Evolutionary conservation across 1,139 yeast genomes (phyloP).

Genomic region (Wickerhamomyces sp.): DNA sequence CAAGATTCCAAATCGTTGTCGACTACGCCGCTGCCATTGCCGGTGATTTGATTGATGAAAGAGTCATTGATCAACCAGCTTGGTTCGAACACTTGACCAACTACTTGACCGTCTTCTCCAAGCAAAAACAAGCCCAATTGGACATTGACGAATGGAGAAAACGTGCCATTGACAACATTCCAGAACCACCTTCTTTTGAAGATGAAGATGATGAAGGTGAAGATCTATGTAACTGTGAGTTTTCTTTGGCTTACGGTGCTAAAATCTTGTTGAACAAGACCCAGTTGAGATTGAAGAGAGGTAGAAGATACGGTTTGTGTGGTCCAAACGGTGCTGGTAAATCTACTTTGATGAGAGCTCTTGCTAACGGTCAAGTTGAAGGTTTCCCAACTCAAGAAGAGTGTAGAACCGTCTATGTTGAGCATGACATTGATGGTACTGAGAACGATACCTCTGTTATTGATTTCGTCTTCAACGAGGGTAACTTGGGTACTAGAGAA

Average conservation of each 20-base stretch:
- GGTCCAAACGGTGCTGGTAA: conserved; percentile 99
- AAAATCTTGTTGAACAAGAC: conserved; percentile 99
- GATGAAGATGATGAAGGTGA: conserved; percentile 99
- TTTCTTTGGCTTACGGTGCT: conserved; percentile 99
- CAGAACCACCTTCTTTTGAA: conserved; percentile 90
- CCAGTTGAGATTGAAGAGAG: conserved; percentile 98
- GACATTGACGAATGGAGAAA: conserved; percentile 92
- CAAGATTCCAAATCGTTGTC: conserved; percentile 74
- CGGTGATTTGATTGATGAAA: conserved; percentile 98
- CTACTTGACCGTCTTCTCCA: conserved; percentile 92
- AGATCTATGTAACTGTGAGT: conserved; percentile 99
- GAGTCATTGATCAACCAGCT: conserved; percentile 86
- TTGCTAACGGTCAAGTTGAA: conserved; percentile 99
- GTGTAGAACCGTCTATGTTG: conserved; percentile 98
- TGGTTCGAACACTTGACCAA: conserved; percentile 90
- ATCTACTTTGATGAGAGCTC: conserved; percentile 99
- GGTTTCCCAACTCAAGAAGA: conserved; percentile 99
- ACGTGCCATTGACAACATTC: conserved; percentile 96
- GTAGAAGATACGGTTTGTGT: conserved; percentile 99
- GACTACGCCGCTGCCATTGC: conserved; percentile 92
- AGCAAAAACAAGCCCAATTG: conserved; percentile 87
- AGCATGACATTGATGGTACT: conserved; percentile 98
- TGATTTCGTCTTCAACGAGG: conserved; percentile 79
- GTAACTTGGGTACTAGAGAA: conserved; percentile 76
- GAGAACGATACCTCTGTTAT: conserved; percentile 92